Conservation (phyloP, 2,329 filamentous ascomycete genomes). For the Bretziella fagacearum region DNA sequence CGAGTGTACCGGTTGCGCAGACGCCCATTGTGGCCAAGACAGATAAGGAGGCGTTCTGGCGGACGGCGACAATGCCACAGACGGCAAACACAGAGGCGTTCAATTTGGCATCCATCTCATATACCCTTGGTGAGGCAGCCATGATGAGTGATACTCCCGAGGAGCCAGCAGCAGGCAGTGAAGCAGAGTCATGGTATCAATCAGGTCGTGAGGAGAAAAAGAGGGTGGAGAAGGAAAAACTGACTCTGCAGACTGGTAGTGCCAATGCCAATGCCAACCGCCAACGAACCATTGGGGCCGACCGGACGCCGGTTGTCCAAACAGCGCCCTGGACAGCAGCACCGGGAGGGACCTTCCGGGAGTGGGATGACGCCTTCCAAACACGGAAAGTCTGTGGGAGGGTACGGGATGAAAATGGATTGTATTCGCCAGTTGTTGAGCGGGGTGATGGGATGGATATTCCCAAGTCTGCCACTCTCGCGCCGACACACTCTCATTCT, state of each 20-base stretch:
- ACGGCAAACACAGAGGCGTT: slow-evolving; percentile 14
- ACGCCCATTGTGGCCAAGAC: slow-evolving; percentile 3
- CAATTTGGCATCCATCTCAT: slow-evolving; percentile 13
- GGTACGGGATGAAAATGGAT: not conserved
- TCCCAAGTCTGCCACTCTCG: not conserved
- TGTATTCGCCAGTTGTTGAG: not conserved
- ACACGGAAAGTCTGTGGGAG: too few relatives aligned
- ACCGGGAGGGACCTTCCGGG: not conserved
- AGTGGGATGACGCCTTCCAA: not conserved
- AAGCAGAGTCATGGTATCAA: slow-evolving; percentile 12
- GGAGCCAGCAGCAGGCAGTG: not conserved
- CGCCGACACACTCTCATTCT: not conserved
- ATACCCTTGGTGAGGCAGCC: slow-evolving; percentile 11
- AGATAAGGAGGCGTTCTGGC: slow-evolving; percentile 11
- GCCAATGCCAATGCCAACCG: not conserved
- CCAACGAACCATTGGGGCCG: not conserved
- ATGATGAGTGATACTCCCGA: slow-evolving; percentile 8
- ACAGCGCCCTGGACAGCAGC: not conserved
- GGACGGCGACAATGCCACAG: slow-evolving; percentile 11
- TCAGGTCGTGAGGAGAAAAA: not conserved
- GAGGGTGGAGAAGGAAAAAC: not conserved
- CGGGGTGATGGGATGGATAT: not conserved
- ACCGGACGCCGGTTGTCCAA: not conserved
- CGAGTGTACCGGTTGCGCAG: not conserved
- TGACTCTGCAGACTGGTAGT: not conserved